Evolutionary conservation across 2,329 filamentous ascomycete genomes (phyloP).

Genomic region (Talaromyces amestolkiae): DNA sequence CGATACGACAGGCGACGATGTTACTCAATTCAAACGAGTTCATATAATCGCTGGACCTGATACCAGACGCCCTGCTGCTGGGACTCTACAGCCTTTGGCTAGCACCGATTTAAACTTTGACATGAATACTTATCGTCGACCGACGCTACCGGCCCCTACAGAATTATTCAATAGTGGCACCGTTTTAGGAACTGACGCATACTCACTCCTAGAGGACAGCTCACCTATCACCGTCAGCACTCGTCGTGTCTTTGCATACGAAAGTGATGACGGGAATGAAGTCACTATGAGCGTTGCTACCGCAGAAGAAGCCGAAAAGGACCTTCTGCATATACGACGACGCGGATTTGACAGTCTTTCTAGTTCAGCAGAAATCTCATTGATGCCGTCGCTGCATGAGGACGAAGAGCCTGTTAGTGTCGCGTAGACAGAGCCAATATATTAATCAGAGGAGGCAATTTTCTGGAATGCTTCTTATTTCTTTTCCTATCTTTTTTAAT

Average conservation of each 20-base stretch:
- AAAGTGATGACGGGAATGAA: not conserved
- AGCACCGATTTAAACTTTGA: not conserved
- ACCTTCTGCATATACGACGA: not conserved
- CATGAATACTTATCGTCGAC: not conserved
- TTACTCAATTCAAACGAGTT: not conserved
- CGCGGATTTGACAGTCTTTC: not conserved
- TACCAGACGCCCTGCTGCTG: conserved; percentile 31
- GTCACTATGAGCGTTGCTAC: not conserved
- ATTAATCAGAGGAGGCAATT: not conserved
- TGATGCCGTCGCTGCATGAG: not conserved
- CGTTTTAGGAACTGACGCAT: not conserved
- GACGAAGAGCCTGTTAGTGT: not conserved
- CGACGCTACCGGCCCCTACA: not conserved
- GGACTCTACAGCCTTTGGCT: conserved; percentile 63
- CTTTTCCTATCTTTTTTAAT: not conserved
- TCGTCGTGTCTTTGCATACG: not conserved
- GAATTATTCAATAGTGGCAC: not conserved
- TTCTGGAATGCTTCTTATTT: conserved; percentile 8
- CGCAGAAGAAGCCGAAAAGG: not conserved
- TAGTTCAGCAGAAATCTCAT: not conserved
- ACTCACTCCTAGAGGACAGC: not conserved
- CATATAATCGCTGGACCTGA: not conserved
- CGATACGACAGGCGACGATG: not conserved
- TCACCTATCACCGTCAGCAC: not conserved
- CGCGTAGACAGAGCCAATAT: not conserved